These are phyloP conservation scores for Clonostachys sp. DNA, from an alignment of 2,329 filamentous ascomycete species.

Conservation along the genomic window DNA sequence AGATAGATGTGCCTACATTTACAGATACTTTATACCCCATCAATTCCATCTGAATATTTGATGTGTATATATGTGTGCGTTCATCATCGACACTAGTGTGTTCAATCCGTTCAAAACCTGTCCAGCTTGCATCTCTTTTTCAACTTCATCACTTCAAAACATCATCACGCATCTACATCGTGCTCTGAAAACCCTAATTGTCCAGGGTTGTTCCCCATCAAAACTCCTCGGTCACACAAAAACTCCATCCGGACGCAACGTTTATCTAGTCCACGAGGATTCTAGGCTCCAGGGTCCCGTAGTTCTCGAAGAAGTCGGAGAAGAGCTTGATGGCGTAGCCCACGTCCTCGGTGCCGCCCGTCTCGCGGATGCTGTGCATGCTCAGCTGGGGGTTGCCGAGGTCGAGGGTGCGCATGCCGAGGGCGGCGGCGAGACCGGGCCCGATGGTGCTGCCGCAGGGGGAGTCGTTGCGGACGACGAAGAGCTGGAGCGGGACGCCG, in stretches of 20 bases:
- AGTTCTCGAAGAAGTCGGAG: conserved; percentile 80
- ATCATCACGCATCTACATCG: no score
- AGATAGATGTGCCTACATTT: no score
- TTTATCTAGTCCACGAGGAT: conserved; percentile 72
- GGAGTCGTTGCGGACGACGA: conserved; percentile 94
- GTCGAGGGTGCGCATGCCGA: conserved; percentile 87
- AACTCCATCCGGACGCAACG: not conserved
- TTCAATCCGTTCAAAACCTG: no score
- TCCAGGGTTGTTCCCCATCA: no score
- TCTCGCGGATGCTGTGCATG: conserved; percentile 97
- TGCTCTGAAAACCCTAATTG: no score
- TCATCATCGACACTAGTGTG: no score
- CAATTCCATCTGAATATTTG: no score
- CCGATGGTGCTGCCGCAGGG: conserved; percentile 95
- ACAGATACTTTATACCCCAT: no score
- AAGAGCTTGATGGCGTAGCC: conserved; percentile 83
- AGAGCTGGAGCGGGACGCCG: conserved; percentile 85
- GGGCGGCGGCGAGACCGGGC: conserved; percentile 84
- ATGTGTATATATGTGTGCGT: no score
- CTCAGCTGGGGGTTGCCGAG: conserved; percentile 90
- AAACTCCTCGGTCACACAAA: not conserved
- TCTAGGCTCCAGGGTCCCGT: conserved; percentile 74
- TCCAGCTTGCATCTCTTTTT: no score
- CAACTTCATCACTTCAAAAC: no score
- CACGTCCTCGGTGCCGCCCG: conserved; percentile 82